Evolutionary conservation across 768 basidiomycete genomes (phyloP).

Genomic region (Panellus pusillus): DNA sequence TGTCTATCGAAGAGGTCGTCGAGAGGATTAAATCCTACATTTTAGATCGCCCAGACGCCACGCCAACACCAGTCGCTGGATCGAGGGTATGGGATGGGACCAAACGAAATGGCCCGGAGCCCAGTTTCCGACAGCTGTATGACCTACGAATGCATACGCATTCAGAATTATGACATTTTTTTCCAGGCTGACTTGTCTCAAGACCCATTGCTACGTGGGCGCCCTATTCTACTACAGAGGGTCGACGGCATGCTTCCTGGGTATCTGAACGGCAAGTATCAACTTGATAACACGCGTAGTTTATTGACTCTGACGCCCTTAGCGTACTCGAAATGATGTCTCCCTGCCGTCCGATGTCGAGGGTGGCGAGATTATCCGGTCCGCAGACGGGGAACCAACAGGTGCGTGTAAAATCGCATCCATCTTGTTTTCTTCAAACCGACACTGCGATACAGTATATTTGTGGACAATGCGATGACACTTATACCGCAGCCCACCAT

Average conservation of each 20-base stretch:
- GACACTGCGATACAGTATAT: slow-evolving; percentile 43
- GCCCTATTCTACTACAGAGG: slow-evolving; percentile 72
- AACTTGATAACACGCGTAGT: not conserved
- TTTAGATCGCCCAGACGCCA: slow-evolving; percentile 50
- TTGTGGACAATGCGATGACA: slow-evolving; percentile 86
- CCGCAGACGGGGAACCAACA: slow-evolving; percentile 52
- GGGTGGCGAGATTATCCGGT: slow-evolving; percentile 46
- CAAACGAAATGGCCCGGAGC: slow-evolving; percentile 74
- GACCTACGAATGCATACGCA: slow-evolving; percentile 20
- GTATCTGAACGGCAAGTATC: slow-evolving; percentile 56
- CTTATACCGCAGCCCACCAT: slow-evolving; percentile 68
- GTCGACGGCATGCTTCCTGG: slow-evolving; percentile 89
- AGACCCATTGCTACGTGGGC: slow-evolving; percentile 64
- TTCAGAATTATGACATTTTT: not conserved
- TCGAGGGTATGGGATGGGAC: slow-evolving; percentile 92
- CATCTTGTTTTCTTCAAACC: not conserved
- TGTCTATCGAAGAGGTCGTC: slow-evolving; percentile 64
- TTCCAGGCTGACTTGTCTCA: slow-evolving; percentile 68
- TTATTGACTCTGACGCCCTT: not conserved
- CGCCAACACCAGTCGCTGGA: slow-evolving; percentile 60
- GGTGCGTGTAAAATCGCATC: slow-evolving; percentile 34
- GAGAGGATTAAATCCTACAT: slow-evolving; percentile 61
- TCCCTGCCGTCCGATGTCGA: slow-evolving; percentile 49
- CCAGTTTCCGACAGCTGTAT: slow-evolving; percentile 74
- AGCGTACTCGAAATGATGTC: slow-evolving; percentile 63